phyloP scores from a whole-genome alignment of 1,284 basidiomycete species.

The Ganoderma resinaceum region DNA sequence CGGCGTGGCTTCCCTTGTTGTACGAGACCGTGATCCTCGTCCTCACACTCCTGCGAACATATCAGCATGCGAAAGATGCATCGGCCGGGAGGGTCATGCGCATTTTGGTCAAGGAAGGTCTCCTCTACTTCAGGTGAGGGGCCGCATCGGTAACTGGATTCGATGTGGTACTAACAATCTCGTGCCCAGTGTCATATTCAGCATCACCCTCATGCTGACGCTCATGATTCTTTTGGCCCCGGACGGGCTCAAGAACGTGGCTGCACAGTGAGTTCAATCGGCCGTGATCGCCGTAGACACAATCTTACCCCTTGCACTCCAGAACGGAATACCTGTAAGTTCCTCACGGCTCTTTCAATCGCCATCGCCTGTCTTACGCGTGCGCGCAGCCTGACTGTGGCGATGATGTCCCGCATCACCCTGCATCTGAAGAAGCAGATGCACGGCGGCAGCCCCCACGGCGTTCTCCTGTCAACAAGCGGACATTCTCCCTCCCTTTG shows the following conservation, averaged over 20 bases:
- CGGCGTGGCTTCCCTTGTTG: slow-evolving; percentile 61
- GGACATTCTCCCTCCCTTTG: not conserved
- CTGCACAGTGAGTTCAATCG: slow-evolving; percentile 53
- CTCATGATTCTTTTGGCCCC: slow-evolving; percentile 57
- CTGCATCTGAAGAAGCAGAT: slow-evolving; percentile 45
- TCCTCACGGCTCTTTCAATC: not conserved
- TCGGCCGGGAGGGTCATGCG: slow-evolving; percentile 51
- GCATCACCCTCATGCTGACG: slow-evolving; percentile 56
- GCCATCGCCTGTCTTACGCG: not conserved
- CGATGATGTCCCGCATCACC: slow-evolving; percentile 61
- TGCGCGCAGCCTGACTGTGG: slow-evolving; percentile 40
- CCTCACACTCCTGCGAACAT: slow-evolving; percentile 54
- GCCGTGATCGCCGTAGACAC: not conserved
- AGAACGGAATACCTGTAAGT: slow-evolving; percentile 60
- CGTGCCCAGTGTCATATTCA: slow-evolving; percentile 55
- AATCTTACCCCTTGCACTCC: slow-evolving; percentile 1
- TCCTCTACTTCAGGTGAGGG: slow-evolving; percentile 59
- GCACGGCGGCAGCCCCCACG: not conserved
- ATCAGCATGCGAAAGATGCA: slow-evolving; percentile 47
- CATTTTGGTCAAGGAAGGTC: slow-evolving; percentile 58
- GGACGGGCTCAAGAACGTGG: slow-evolving; percentile 54
- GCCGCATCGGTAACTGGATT: no score
- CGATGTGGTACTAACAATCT: not conserved
- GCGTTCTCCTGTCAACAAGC: not conserved
- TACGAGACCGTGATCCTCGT: slow-evolving; percentile 61